These are phyloP conservation scores for Sporisorium exsertum DNA, from an alignment of 1,284 basidiomycete genomes.

Conservation along the genomic window DNA sequence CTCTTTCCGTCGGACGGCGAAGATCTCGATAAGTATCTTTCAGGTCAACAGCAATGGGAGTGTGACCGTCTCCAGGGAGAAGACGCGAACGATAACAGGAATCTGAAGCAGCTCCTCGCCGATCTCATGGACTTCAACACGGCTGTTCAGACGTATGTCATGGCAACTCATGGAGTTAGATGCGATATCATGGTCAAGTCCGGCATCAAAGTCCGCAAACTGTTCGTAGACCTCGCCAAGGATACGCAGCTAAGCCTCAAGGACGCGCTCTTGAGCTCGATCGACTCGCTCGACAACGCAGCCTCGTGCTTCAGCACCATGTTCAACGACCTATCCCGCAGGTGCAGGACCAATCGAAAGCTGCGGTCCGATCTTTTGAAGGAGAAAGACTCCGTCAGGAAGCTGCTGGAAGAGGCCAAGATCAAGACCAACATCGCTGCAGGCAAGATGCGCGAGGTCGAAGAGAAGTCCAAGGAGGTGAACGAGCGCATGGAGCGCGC, in stretches of 20 bases:
- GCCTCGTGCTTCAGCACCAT: slow-evolving; percentile 6
- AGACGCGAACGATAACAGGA: not conserved
- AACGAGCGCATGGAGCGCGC: not conserved
- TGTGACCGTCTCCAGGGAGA: not conserved
- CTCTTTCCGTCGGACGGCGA: slow-evolving; percentile 45
- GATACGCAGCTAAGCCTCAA: not conserved
- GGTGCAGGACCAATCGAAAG: slow-evolving; percentile 1
- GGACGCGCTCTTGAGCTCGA: slow-evolving; percentile 9
- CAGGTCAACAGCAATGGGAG: slow-evolving; percentile 15
- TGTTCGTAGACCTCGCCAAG: slow-evolving; percentile 25
- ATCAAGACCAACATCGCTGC: not conserved
- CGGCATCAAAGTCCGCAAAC: slow-evolving; percentile 25
- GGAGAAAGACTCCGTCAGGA: not conserved
- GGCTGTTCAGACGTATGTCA: slow-evolving; percentile 31
- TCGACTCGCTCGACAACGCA: slow-evolving; percentile 17
- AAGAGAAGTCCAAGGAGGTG: not conserved
- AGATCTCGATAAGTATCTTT: slow-evolving; percentile 41
- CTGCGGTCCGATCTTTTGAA: not conserved
- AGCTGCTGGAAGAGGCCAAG: not conserved
- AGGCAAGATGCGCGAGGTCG: slow-evolving; percentile 7
- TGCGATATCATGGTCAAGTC: slow-evolving; percentile 18
- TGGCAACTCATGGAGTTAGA: slow-evolving; percentile 22
- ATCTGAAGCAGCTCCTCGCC: slow-evolving; percentile 20
- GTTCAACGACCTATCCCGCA: slow-evolving; percentile 13
- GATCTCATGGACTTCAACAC: slow-evolving; percentile 43